These are phyloP conservation scores for Glycyrrhiza uralensis DNA, from an alignment of 306 rosid genomes.

Conservation along the genomic window DNA sequence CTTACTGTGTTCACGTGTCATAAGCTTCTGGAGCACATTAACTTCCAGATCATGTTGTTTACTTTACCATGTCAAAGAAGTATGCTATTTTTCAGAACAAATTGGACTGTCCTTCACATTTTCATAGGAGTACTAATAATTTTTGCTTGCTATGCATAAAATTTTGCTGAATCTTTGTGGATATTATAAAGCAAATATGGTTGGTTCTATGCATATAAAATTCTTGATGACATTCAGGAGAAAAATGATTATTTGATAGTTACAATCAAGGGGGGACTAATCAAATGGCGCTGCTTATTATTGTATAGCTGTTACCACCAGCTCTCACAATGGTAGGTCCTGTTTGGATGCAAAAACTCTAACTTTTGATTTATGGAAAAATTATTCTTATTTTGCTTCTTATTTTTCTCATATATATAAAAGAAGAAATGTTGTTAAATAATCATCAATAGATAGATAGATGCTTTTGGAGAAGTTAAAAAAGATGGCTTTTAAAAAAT, in stretches of 20 bases:
- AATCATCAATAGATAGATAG: too few species aligned
- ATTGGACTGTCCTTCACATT: neutral
- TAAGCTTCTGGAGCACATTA: neutral
- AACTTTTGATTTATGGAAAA: too few species aligned
- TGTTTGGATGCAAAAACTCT: too few species aligned
- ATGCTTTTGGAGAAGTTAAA: too few species aligned
- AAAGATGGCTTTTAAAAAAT: too few species aligned
- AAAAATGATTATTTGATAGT: constrained; percentile 16
- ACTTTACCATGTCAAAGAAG: constrained; percentile 8
- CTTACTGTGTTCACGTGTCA: neutral
- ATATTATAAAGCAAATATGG: neutral
- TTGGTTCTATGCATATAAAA: constrained; percentile 3
- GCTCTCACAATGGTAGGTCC: constrained; percentile 23
- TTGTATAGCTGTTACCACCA: constrained; percentile 22
- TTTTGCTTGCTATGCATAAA: neutral
- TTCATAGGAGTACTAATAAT: neutral
- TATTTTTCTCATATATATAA: too few species aligned
- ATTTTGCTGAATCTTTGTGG: neutral
- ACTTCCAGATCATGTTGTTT: neutral
- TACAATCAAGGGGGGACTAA: neutral
- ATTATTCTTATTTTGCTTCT: too few species aligned
- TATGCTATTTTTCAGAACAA: neutral
- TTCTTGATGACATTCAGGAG: constrained; percentile 18
- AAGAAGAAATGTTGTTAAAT: too few species aligned
- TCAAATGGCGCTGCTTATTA: constrained; percentile 18